Conservation (phyloP, 2,329 filamentous ascomycete genomes). For the Trichophyton equinum region DNA sequence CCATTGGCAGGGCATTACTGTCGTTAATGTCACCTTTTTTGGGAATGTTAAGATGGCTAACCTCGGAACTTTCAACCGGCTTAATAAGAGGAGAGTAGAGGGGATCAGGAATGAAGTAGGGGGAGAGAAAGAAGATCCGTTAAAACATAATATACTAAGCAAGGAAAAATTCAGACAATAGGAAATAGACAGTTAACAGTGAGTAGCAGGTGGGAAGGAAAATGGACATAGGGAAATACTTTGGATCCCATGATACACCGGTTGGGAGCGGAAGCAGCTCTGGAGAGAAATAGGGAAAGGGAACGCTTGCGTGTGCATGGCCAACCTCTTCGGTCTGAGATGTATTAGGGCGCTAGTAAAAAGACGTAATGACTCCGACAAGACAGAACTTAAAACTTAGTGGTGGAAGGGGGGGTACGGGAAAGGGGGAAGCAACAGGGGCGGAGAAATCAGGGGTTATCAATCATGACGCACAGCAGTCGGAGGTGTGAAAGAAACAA, state of each 20-base stretch:
- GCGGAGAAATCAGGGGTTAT: background rate
- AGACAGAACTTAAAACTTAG: background rate
- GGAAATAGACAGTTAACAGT: background rate
- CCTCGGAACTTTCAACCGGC: background rate
- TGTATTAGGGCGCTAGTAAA: background rate
- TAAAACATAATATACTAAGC: constrained; percentile 1
- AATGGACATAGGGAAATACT: background rate
- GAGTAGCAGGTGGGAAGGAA: background rate
- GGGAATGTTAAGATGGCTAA: background rate
- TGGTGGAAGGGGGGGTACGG: background rate
- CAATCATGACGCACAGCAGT: background rate
- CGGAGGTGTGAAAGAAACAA: background rate
- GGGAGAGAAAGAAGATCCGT: background rate
- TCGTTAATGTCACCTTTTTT: background rate
- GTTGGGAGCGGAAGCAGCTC: background rate
- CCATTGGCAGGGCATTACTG: background rate
- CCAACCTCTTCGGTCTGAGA: background rate
- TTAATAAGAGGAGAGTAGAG: background rate
- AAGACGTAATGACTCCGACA: background rate
- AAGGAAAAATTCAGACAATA: background rate
- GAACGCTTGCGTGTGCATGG: background rate
- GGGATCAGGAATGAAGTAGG: background rate
- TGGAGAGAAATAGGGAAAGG: background rate
- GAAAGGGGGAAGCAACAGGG: background rate
- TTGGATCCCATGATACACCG: background rate